phyloP scores from a whole-genome alignment of 2,329 filamentous ascomycete species.

The Chalara sp. region DNA sequence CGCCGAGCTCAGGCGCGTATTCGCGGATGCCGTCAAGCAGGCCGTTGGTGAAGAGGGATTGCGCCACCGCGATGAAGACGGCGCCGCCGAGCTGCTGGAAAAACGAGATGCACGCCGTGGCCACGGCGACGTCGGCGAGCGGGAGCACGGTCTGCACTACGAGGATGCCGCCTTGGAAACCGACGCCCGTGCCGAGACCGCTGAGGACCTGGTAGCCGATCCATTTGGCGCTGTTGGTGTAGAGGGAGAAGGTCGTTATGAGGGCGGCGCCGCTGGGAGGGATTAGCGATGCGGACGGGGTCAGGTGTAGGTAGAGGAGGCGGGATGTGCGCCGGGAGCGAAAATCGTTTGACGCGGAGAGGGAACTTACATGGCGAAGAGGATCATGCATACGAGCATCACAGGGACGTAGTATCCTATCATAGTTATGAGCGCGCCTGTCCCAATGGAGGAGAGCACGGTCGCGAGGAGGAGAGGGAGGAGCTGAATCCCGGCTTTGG shows the following conservation, averaged over 20 bases:
- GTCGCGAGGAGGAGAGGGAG: constrained; percentile 48
- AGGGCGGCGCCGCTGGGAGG: constrained; percentile 31
- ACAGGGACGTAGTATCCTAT: constrained; percentile 40
- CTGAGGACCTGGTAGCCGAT: constrained; percentile 50
- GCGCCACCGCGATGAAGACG: constrained; percentile 56
- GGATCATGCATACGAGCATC: constrained; percentile 31
- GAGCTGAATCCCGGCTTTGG: constrained; percentile 36
- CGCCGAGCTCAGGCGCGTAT: constrained; percentile 39
- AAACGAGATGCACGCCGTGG: constrained; percentile 48
- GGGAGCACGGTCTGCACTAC: constrained; percentile 44
- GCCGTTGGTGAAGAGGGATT: constrained; percentile 61
- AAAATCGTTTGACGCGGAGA: no score
- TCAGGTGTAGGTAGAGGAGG: no score
- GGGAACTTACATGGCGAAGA: constrained; percentile 23
- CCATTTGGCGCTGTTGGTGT: constrained; percentile 40
- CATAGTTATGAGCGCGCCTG: constrained; percentile 44
- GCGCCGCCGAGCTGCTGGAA: constrained; percentile 61
- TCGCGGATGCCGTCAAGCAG: constrained; percentile 45
- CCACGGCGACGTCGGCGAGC: constrained; percentile 42
- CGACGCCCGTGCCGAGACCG: constrained; percentile 16
- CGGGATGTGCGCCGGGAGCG: no score
- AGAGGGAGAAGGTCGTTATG: constrained; percentile 33
- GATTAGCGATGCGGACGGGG: no score
- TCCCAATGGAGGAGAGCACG: constrained; percentile 60
- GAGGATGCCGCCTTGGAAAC: constrained; percentile 18